Base-by-base conservation (phyloP, 805 yeast species). In the Metschnikowia corniflorae region DNA sequence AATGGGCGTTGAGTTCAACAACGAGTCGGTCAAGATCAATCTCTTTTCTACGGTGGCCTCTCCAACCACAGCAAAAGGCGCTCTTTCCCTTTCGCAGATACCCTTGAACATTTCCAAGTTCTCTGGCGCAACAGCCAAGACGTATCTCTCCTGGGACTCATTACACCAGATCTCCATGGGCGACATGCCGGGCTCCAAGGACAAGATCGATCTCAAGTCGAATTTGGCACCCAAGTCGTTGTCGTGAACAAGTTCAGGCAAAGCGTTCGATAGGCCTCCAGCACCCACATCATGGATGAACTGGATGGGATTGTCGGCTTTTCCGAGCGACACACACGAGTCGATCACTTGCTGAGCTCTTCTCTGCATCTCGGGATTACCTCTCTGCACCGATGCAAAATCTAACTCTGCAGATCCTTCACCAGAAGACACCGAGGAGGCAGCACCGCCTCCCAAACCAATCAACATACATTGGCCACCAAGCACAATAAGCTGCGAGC, bases 141-240 rank as follows among this genome's bases (percentile, higher is more conserved):
- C 99, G 54, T 89, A 93, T 63, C 99, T 81, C 65, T 93, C 99
- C 68, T 93, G 99, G 2, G 97, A 93, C 67, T 93, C 98, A 54
- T 95, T 91, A 77, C 99, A 93, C 99, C 99, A 93, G 47, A 93
- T 87, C 70, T 93, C 98, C 95, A 93, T 86, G 38, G 99, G 97
- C 5, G 97, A 91, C 97, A 93, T 87, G 40, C 97, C 95, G 32
- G 96, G 95, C 63, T 93, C 99, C 47, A 88, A 75, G 24, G 88
- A 82, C 39, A 95, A 77, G 39, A 93, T 82, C 38, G 89, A 84
- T 65, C 99, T 80, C 48, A 93, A 73, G 63, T 93, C 96, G 47
- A 93, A 93, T 47, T 61, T 73, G 19, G 96, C 99, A 60, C 99
- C 99, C 45, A 93, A 74, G 48, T 85, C 93, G 60, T 93, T 93